These are phyloP conservation scores for Cystobasidium sp. DNA, from an alignment of 1,284 basidiomycete species.

Conservation along the genomic window DNA sequence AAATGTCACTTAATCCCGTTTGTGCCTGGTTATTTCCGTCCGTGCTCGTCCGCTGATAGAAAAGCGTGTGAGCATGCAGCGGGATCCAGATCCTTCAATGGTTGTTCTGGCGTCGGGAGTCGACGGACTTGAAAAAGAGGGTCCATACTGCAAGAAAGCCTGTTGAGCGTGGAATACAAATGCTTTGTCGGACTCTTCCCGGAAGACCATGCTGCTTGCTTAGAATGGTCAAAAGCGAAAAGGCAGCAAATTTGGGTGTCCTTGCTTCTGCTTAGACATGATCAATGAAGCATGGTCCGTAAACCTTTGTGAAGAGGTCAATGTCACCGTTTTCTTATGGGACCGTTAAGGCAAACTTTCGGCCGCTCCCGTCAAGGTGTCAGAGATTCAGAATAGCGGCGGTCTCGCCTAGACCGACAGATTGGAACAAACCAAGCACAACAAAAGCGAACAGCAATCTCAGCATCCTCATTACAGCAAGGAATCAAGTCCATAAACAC, in stretches of 20 bases:
- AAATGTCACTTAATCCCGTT: conserved; percentile 14
- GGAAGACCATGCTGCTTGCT: conserved; percentile 5
- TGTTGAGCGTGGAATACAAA: neutral
- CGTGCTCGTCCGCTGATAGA: conserved; percentile 1
- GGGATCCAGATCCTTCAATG: neutral
- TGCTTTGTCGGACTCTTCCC: neutral
- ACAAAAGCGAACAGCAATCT: too few relatives aligned
- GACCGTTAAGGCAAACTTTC: neutral
- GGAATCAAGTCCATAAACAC: too few relatives aligned
- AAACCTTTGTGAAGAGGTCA: neutral
- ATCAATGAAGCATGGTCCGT: neutral
- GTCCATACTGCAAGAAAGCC: neutral
- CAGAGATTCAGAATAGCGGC: too few relatives aligned
- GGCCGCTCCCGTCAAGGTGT: neutral
- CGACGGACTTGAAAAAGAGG: conserved; percentile 5
- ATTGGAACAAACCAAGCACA: too few relatives aligned
- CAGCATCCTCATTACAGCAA: too few relatives aligned
- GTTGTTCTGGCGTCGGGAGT: neutral
- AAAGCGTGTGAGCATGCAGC: neutral
- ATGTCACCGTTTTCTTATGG: conserved; percentile 19
- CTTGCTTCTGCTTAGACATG: neutral
- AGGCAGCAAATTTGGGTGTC: conserved; percentile 17
- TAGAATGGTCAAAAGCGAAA: conserved; percentile 22
- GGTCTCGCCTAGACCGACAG: too few relatives aligned
- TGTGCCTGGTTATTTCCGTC: neutral